Conservation (phyloP, 345 rosid species). For the Theobroma cacao region DNA sequence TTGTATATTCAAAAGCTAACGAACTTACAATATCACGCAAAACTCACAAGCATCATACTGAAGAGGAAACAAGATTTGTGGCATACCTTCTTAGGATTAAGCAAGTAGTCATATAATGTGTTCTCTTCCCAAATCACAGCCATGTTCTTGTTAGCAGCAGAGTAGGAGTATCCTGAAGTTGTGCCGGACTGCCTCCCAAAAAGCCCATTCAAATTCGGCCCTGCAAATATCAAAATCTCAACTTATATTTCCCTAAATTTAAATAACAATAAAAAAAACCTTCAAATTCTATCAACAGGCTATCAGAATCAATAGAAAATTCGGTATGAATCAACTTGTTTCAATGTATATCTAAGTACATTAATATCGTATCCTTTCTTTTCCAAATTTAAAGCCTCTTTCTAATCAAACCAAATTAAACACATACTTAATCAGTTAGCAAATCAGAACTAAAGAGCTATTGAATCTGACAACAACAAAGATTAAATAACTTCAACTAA, state of each 20-base stretch:
- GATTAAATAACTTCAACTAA: not conserved
- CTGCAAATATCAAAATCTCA: conserved; percentile 28
- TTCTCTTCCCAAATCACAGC: conserved; percentile 79
- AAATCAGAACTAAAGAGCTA: not conserved
- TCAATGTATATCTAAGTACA: not conserved
- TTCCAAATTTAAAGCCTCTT: not conserved
- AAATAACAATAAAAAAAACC: not conserved
- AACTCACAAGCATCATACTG: not conserved
- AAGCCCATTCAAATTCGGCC: conserved; percentile 85
- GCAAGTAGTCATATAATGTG: conserved; percentile 74
- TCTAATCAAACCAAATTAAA: not conserved
- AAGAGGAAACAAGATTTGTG: not conserved
- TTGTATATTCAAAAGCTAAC: not conserved
- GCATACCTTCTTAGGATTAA: conserved; percentile 81
- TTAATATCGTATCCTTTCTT: not conserved
- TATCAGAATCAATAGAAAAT: not conserved
- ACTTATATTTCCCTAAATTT: not conserved
- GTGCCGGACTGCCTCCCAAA: conserved; percentile 88
- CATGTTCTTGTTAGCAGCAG: conserved; percentile 84
- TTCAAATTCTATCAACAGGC: not conserved
- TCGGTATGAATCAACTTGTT: not conserved
- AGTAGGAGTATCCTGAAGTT: conserved; percentile 76
- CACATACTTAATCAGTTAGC: not conserved
- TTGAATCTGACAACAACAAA: not conserved
- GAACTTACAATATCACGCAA: not conserved